Evolutionary conservation across 148 eudicot species (phyloP).

Genomic region (Euryodendron excelsum): DNA sequence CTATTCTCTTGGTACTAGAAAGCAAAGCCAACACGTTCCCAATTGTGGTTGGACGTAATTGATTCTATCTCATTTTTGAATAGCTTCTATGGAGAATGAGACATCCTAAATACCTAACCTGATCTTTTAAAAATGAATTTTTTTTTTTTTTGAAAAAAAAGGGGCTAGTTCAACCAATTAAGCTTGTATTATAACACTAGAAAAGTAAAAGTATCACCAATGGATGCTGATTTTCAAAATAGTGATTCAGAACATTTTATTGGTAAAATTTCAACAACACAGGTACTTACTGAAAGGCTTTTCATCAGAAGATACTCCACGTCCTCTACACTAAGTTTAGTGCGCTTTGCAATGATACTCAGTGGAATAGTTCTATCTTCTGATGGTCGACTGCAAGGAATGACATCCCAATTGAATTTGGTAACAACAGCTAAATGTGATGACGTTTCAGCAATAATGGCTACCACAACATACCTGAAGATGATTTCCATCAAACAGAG

Average conservation of each 20-base stretch:
- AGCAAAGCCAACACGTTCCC: not conserved
- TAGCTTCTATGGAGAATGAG: not conserved
- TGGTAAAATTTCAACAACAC: not conserved
- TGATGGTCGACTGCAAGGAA: slow-evolving; percentile 75
- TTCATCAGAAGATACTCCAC: slow-evolving; percentile 98
- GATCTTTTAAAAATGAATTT: not conserved
- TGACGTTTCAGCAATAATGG: not conserved
- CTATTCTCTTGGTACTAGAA: not conserved
- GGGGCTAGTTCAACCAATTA: not conserved
- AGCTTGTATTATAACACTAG: not conserved
- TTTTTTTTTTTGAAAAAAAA: too few relatives aligned
- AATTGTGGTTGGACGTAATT: not conserved
- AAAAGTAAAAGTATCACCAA: not conserved
- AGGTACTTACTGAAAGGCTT: slow-evolving; percentile 82
- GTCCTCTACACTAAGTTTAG: slow-evolving; percentile 73
- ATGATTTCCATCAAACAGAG: slow-evolving; percentile 97
- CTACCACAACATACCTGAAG: slow-evolving; percentile 53
- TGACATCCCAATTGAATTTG: not conserved
- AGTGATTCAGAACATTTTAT: not conserved
- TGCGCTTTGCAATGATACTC: slow-evolving; percentile 77
- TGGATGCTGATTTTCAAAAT: not conserved
- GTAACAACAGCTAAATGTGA: slow-evolving; percentile 6
- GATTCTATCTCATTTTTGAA: not conserved
- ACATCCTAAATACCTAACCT: not conserved
- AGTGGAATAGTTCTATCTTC: slow-evolving; percentile 90